Evolutionary conservation across 2,329 filamentous ascomycete genomes (phyloP).

Genomic region (Colletotrichum tropicicola): DNA sequence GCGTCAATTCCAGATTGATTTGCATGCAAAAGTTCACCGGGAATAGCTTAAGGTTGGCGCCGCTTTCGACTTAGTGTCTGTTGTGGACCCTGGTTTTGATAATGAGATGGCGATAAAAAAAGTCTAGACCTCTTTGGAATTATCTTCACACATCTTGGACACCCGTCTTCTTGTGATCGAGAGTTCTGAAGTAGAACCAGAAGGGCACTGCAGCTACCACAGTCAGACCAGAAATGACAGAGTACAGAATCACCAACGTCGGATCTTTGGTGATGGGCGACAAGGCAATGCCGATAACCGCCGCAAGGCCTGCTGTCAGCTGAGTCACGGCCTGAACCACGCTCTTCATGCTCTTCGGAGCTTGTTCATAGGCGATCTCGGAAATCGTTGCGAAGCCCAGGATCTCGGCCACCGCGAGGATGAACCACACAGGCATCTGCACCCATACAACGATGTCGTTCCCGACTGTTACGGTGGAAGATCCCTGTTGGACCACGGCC

Average conservation of each 20-base stretch:
- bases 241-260: neutral
- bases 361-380: constrained; percentile 53
- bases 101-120: neutral
- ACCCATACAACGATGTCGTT: constrained; percentile 48
- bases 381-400: constrained; percentile 50
- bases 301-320: constrained; percentile 29
- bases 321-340: constrained; percentile 40
- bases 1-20: neutral
- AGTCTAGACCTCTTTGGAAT: too few relatives aligned
- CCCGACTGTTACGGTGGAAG: neutral
- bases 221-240: neutral
- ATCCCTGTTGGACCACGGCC: neutral
- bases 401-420: constrained; percentile 50
- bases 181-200: neutral
- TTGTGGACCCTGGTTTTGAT: neutral
- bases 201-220: neutral
- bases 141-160: too few relatives aligned
- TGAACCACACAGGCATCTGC: constrained; percentile 48
- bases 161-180: neutral
- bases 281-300: neutral
- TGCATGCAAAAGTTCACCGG: neutral
- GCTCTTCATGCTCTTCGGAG: constrained; percentile 49
- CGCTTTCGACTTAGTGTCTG: constrained; percentile 13
- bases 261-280: neutral
- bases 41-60: constrained; percentile 2